phyloP scores from a whole-genome alignment of 768 basidiomycete genomes.

The Phallus indusiatus region DNA sequence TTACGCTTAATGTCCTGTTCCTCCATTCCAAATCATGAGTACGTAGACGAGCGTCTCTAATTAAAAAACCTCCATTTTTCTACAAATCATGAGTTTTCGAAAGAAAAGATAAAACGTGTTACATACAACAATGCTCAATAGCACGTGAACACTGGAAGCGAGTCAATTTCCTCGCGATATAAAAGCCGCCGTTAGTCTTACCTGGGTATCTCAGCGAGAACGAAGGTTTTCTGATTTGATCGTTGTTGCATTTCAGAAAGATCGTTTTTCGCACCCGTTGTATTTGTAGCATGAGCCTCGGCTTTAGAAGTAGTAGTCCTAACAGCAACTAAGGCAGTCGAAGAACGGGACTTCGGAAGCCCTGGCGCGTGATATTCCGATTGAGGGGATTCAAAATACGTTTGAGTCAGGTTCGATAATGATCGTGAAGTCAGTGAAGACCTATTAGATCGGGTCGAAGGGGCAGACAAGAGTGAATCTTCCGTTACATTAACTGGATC shows the following conservation, averaged over 20 bases:
- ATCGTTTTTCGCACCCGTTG: slow-evolving; percentile 24
- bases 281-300: not conserved
- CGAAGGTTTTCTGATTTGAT: slow-evolving; percentile 76
- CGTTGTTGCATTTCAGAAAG: slow-evolving; percentile 77
- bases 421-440: slow-evolving; percentile 2
- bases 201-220: slow-evolving; percentile 70
- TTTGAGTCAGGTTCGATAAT: slow-evolving; percentile 6
- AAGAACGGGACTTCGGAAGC: slow-evolving; percentile 4
- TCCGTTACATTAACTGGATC: not conserved
- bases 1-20: slow-evolving; percentile 75
- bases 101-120: not conserved
- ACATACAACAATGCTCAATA: slow-evolving; percentile 56
- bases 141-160: slow-evolving; percentile 47
- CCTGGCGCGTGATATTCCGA: slow-evolving; percentile 5
- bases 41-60: slow-evolving; percentile 66
- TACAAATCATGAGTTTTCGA: not conserved
- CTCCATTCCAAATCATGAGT: slow-evolving; percentile 75
- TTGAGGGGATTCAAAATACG: not conserved
- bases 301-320: not conserved
- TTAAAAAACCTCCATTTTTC: slow-evolving; percentile 80
- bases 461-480: not conserved
- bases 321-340: not conserved
- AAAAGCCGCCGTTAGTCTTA: slow-evolving; percentile 23
- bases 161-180: slow-evolving; percentile 11
- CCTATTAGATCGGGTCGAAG: slow-evolving; percentile 1